phyloP scores from a whole-genome alignment of 345 rosid genomes.

The Euclidium syriacum region DNA sequence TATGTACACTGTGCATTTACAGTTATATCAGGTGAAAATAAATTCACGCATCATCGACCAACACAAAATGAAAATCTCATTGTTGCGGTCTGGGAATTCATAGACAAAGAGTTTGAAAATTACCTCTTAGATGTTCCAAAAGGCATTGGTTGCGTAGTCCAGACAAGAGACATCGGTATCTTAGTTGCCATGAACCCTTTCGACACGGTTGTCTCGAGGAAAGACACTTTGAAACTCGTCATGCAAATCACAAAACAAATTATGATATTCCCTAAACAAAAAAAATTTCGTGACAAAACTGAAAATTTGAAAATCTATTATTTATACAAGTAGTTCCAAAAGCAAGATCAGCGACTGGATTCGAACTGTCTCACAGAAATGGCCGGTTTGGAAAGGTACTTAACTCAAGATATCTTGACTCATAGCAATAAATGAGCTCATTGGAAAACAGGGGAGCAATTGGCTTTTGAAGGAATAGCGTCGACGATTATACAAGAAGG shows the following conservation, averaged over 20 bases:
- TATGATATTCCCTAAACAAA: no score
- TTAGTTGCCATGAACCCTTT: conserved; percentile 84
- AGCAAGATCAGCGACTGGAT: conserved; percentile 37
- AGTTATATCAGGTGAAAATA: no score
- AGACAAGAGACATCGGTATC: conserved; percentile 87
- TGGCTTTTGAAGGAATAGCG: conserved; percentile 96
- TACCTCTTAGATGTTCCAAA: conserved; percentile 84
- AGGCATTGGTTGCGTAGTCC: conserved; percentile 79
- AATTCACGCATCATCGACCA: no score
- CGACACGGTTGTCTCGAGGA: conserved; percentile 49
- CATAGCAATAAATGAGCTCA: conserved; percentile 77
- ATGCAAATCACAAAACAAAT: conserved; percentile 88
- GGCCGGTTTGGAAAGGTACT: conserved; percentile 64
- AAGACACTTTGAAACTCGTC: conserved; percentile 78
- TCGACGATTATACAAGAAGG: conserved; percentile 87
- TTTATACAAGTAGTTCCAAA: no score
- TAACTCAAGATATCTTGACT: conserved; percentile 43
- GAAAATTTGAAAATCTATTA: no score
- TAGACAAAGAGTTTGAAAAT: conserved; percentile 44
- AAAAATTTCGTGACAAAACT: no score
- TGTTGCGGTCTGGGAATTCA: conserved; percentile 39
- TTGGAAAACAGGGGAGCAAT: conserved; percentile 90
- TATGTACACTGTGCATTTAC: no score
- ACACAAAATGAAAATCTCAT: conserved; percentile 42
- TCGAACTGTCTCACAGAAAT: conserved; percentile 71